These are phyloP conservation scores for Erodium texanum DNA, from an alignment of 441 rosid genomes.

Conservation along the genomic window DNA sequence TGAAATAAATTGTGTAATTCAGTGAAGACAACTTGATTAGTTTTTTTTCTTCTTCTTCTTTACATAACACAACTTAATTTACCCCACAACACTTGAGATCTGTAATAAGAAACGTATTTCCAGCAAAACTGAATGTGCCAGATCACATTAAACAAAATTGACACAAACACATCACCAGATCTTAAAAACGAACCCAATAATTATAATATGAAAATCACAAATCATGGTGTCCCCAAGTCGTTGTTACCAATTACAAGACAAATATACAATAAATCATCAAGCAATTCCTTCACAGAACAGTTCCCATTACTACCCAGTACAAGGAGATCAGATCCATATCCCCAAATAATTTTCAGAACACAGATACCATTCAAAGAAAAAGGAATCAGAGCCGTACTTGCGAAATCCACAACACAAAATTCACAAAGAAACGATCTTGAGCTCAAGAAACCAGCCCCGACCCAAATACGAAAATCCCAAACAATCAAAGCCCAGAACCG, in stretches of 20 bases:
- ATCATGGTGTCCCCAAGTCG: background rate
- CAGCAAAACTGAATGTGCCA: background rate
- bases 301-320: background rate
- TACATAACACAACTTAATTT: background rate
- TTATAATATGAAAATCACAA: background rate
- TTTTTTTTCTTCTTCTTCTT: background rate
- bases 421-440: conserved; percentile 14
- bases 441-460: conserved; percentile 10
- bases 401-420: background rate
- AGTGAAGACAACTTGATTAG: too few species aligned
- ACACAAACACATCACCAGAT: background rate
- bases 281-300: background rate
- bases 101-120: background rate
- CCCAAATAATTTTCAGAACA: too few species aligned
- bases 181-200: background rate
- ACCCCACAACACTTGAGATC: background rate
- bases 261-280: background rate
- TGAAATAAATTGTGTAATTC: too few species aligned
- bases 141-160: background rate
- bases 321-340: too few species aligned
- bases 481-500: background rate
- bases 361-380: too few species aligned
- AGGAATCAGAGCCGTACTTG: background rate
- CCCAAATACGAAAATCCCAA: conserved; percentile 12
- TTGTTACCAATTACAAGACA: background rate